These are phyloP conservation scores for Baorangia bicolor DNA, from an alignment of 768 basidiomycete species.

Conservation along the genomic window DNA sequence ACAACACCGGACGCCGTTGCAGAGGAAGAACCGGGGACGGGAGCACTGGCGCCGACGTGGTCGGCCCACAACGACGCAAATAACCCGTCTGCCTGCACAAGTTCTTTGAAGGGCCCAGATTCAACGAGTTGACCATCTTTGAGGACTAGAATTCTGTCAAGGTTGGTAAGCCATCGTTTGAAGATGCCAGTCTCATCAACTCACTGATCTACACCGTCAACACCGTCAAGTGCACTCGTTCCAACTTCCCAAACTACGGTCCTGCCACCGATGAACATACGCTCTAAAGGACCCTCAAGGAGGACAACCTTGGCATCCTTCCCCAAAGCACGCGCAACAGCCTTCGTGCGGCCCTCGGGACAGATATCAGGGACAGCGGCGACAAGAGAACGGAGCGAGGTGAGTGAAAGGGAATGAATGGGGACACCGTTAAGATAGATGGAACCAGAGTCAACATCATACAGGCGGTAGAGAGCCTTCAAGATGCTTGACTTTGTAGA, in stretches of 20 bases:
- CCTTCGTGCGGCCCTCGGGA: conserved; percentile 21
- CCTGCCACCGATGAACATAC: conserved; percentile 14
- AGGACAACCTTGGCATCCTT: conserved; percentile 29
- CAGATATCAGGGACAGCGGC: conserved; percentile 89
- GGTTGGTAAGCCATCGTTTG: background rate
- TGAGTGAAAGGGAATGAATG: conserved; percentile 83
- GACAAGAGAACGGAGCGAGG: conserved; percentile 74
- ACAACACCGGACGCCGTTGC: conserved; percentile 24
- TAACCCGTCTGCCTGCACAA: conserved; percentile 65
- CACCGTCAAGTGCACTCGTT: conserved; percentile 35
- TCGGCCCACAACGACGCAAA: conserved; percentile 91
- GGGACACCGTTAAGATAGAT: conserved; percentile 87
- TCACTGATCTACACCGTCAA: conserved; percentile 62
- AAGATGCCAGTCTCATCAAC: conserved; percentile 20
- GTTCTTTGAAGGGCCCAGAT: conserved; percentile 74
- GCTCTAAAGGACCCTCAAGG: conserved; percentile 26
- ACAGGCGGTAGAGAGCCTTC: conserved; percentile 89
- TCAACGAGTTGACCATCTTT: conserved; percentile 89
- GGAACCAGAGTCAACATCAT: conserved; percentile 78
- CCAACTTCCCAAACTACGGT: conserved; percentile 31
- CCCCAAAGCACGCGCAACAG: conserved; percentile 23
- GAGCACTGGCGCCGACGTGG: conserved; percentile 61
- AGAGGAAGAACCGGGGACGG: conserved; percentile 34
- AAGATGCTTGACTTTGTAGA: conserved; percentile 82
- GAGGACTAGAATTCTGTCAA: conserved; percentile 78